Conservation (phyloP, 768 basidiomycete genomes). For the Daedaleopsis nitida region DNA sequence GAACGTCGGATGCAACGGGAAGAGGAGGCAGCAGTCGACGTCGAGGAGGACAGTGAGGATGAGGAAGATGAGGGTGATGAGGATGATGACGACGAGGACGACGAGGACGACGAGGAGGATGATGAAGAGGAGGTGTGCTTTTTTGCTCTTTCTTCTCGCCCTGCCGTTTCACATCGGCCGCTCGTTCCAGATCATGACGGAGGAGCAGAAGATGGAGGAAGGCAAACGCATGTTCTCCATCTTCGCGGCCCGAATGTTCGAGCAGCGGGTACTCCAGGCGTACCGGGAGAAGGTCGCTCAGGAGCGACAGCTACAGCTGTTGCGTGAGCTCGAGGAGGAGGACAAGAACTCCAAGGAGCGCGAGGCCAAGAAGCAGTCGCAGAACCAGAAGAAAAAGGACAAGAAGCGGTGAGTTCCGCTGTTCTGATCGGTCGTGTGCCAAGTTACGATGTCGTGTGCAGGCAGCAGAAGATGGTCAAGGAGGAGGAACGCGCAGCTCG, state of each 20-base stretch:
- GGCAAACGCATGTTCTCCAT: slow-evolving; percentile 99
- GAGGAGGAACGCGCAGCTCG: slow-evolving; percentile 86
- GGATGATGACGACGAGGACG: slow-evolving; percentile 52
- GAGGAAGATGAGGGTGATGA: slow-evolving; percentile 52
- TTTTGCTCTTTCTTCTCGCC: slow-evolving; percentile 3
- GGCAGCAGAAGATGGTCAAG: slow-evolving; percentile 89
- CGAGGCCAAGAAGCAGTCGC: slow-evolving; percentile 91
- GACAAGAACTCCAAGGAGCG: slow-evolving; percentile 83
- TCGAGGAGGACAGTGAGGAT: slow-evolving; percentile 49
- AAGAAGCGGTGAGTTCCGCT: slow-evolving; percentile 74
- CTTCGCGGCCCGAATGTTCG: slow-evolving; percentile 99
- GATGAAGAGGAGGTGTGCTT: slow-evolving; percentile 48
- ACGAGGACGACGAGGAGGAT: slow-evolving; percentile 52
- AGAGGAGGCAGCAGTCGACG: slow-evolving; percentile 56
- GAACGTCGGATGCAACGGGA: slow-evolving; percentile 93
- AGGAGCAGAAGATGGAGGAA: slow-evolving; percentile 99
- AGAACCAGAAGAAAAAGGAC: slow-evolving; percentile 99
- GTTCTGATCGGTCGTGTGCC: slow-evolving; percentile 11
- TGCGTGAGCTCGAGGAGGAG: slow-evolving; percentile 95
- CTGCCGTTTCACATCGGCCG: slow-evolving; percentile 12
- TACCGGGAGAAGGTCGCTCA: slow-evolving; percentile 97
- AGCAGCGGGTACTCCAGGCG: slow-evolving; percentile 94
- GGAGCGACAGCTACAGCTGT: slow-evolving; percentile 89
- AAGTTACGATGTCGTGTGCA: slow-evolving; percentile 33
- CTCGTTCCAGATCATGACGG: slow-evolving; percentile 69